Evolutionary conservation across 495 filamentous ascomycete species (phyloP).

Genomic region (Collariella sp.): DNA sequence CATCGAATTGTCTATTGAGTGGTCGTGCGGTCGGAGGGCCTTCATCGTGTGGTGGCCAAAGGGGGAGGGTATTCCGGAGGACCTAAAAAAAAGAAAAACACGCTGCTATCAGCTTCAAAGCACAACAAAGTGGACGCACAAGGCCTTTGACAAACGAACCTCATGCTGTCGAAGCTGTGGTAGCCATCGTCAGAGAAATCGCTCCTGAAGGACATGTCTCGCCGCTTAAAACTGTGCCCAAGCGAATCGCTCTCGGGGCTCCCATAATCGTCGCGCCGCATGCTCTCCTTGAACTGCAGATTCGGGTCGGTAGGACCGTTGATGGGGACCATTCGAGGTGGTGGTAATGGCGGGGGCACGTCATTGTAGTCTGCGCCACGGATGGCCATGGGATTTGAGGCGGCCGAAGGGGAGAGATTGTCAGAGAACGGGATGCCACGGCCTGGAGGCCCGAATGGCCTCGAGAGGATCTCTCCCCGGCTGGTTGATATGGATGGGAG

Average conservation of each 20-base stretch:
- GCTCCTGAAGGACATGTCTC: constrained; percentile 17
- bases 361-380: constrained; percentile 15
- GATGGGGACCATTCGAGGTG: constrained; percentile 35
- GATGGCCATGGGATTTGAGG: constrained; percentile 32
- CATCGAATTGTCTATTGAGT: constrained; percentile 71
- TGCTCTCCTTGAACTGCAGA: constrained; percentile 22
- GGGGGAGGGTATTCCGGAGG: constrained; percentile 19
- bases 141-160: constrained; percentile 23
- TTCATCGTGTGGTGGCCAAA: constrained; percentile 40
- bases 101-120: neutral
- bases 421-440: constrained; percentile 17
- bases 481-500: constrained; percentile 26
- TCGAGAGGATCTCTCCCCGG: constrained; percentile 12
- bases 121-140: neutral
- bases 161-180: constrained; percentile 38
- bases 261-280: constrained; percentile 14
- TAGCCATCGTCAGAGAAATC: constrained; percentile 45
- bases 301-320: constrained; percentile 27
- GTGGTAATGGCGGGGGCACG: constrained; percentile 45
- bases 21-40: constrained; percentile 50
- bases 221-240: constrained; percentile 19
- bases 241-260: constrained; percentile 24
- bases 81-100: constrained; percentile 14
- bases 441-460: constrained; percentile 13
- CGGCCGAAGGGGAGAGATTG: constrained; percentile 25